A percentile compares a stretch with the other conserved stretches of the same genome.
These are phyloP conservation scores for Elsinoe perseae DNA, from an alignment of 2,329 filamentous ascomycete species.

Conservation along the genomic window DNA sequence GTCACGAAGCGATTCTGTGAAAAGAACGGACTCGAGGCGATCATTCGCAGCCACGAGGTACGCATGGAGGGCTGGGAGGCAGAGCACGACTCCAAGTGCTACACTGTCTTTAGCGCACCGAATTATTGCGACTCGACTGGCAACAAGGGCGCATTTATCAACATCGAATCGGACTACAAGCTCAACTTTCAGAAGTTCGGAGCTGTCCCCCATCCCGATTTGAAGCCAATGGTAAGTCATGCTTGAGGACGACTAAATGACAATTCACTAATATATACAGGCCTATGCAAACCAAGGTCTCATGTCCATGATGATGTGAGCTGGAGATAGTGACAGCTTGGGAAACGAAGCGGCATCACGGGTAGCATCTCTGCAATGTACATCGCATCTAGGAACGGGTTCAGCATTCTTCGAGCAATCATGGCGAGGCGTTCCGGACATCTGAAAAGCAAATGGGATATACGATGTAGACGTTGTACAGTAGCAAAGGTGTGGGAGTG, in stretches of 20 bases:
- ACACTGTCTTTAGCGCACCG: constrained; percentile 96
- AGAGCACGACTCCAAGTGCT: constrained; percentile 90
- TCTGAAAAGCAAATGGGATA: not conserved
- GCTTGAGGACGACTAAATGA: not conserved
- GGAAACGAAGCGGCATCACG: not conserved
- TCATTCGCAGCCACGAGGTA: constrained; percentile 96
- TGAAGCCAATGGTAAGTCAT: constrained; percentile 70
- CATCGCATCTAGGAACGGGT: constrained; percentile 8
- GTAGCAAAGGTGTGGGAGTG: not conserved
- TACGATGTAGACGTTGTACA: constrained; percentile 1
- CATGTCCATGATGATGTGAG: constrained; percentile 56
- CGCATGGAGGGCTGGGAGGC: constrained; percentile 99
- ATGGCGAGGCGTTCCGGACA: constrained; percentile 14
- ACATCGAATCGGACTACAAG: constrained; percentile 86
- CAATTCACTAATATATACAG: constrained; percentile 35
- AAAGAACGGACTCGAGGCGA: constrained; percentile 84
- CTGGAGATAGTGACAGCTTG: not conserved
- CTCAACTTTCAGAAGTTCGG: constrained; percentile 90
- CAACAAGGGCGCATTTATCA: constrained; percentile 98
- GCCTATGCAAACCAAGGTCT: constrained; percentile 80
- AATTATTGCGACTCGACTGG: constrained; percentile 97
- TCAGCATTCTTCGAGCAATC: constrained; percentile 5
- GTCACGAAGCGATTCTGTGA: constrained; percentile 96
- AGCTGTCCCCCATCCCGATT: constrained; percentile 89
- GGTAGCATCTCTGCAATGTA: not conserved